Evolutionary conservation across 805 yeast species (phyloP).

Genomic region (Metschnikowia shivogae): DNA sequence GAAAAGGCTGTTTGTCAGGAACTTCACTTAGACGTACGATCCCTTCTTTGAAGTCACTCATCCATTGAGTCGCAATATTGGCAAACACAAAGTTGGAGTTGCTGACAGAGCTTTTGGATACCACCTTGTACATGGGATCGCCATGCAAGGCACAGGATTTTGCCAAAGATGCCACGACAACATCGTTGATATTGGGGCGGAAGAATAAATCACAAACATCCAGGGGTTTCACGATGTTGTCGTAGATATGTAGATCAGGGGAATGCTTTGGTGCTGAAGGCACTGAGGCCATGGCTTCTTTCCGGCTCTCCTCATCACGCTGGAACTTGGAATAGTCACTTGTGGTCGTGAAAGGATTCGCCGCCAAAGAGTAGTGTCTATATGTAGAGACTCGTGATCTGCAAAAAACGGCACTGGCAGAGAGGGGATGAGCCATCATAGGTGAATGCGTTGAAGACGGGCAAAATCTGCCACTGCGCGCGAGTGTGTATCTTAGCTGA

Average conservation of each 20-base stretch:
- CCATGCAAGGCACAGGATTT: conserved; percentile 28
- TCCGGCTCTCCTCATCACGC: conserved; percentile 24
- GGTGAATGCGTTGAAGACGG: not conserved
- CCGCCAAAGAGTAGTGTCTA: not conserved
- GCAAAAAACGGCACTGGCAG: not conserved
- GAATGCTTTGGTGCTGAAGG: conserved; percentile 26
- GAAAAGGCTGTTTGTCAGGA: conserved; percentile 8
- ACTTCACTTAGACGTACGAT: conserved; percentile 17
- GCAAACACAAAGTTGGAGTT: conserved; percentile 24
- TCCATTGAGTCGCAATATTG: conserved; percentile 28
- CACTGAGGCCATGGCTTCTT: conserved; percentile 31
- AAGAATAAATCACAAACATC: conserved; percentile 32
- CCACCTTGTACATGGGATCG: conserved; percentile 20
- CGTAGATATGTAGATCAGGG: conserved; percentile 8
- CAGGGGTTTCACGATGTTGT: conserved; percentile 32
- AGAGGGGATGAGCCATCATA: not conserved
- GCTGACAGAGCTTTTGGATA: conserved; percentile 12
- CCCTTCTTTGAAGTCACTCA: conserved; percentile 23
- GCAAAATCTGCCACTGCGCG: conserved; percentile 2
- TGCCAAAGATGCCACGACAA: conserved; percentile 28
- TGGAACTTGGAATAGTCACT: conserved; percentile 26
- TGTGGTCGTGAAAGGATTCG: conserved; percentile 24
- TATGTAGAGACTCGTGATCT: not conserved
- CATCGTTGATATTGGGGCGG: conserved; percentile 27
- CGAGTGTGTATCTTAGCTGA: conserved; percentile 2